Conservation (phyloP, 2,329 filamentous ascomycete species). For the Cyclaneusma minus region DNA sequence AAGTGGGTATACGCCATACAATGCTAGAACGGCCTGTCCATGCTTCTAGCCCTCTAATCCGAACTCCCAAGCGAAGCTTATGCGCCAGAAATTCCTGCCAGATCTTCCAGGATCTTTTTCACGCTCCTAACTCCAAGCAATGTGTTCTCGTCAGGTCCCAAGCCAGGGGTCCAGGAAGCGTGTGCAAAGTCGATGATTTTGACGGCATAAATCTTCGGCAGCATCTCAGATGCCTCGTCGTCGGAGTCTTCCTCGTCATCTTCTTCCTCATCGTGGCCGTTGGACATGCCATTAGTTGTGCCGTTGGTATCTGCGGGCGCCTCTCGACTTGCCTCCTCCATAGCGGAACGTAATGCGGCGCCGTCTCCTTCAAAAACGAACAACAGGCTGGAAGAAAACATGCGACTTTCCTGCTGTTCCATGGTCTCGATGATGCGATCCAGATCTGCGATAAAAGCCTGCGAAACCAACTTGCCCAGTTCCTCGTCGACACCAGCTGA, state of each 20-base stretch:
- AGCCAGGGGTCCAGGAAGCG: slow-evolving; percentile 61
- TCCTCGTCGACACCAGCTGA: slow-evolving; percentile 42
- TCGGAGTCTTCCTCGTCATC: slow-evolving; percentile 29
- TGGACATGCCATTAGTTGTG: slow-evolving; percentile 5
- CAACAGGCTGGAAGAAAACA: slow-evolving; percentile 40
- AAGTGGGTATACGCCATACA: no score
- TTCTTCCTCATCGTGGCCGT: slow-evolving; percentile 23
- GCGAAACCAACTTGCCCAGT: slow-evolving; percentile 37
- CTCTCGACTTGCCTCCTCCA: slow-evolving; percentile 19
- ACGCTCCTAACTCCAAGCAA: slow-evolving; percentile 61
- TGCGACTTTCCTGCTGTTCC: slow-evolving; percentile 40
- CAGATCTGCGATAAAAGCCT: slow-evolving; percentile 37
- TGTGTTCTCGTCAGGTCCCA: slow-evolving; percentile 75
- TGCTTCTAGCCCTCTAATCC: no score
- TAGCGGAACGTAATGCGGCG: slow-evolving; percentile 25
- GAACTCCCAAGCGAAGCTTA: no score
- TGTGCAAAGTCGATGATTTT: slow-evolving; percentile 97
- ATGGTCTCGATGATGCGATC: slow-evolving; percentile 35
- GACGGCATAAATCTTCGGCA: slow-evolving; percentile 57
- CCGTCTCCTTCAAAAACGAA: slow-evolving; percentile 53
- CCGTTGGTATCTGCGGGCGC: slow-evolving; percentile 11
- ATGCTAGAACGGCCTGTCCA: no score
- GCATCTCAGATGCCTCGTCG: slow-evolving; percentile 36
- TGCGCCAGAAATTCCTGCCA: no score
- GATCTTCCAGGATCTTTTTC: slow-evolving; percentile 51